Percentiles rank a stretch among this genome's conserved stretches.
These are phyloP conservation scores for Boletus speciosus DNA, from an alignment of 768 basidiomycete genomes.

Conservation along the genomic window DNA sequence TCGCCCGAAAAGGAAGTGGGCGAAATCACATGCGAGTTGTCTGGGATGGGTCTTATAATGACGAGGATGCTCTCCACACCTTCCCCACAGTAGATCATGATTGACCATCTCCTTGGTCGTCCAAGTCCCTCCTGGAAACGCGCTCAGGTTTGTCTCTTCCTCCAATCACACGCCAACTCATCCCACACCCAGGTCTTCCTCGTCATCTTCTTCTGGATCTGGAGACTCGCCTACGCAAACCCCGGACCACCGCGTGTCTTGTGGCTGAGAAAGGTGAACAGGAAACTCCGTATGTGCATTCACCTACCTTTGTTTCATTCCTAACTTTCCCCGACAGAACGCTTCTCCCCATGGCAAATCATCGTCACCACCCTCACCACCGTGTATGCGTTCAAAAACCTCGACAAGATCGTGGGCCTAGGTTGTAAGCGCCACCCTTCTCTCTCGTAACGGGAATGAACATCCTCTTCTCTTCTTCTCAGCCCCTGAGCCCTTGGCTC, in stretches of 20 bases:
- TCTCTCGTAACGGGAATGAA: background rate
- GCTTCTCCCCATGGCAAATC: conserved; percentile 96
- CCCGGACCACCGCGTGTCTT: conserved; percentile 63
- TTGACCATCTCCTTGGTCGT: conserved; percentile 87
- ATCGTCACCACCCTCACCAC: conserved; percentile 81
- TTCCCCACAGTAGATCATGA: conserved; percentile 51
- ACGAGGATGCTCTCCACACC: background rate
- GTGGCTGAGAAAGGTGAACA: conserved; percentile 59
- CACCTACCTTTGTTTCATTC: background rate
- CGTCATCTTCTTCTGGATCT: conserved; percentile 89
- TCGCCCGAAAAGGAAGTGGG: conserved; percentile 20
- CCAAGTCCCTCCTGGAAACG: conserved; percentile 91
- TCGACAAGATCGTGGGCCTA: conserved; percentile 82
- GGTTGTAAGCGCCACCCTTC: conserved; percentile 45
- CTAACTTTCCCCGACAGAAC: conserved; percentile 40
- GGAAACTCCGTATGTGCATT: conserved; percentile 49
- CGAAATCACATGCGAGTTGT: conserved; percentile 34
- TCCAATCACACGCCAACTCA: background rate
- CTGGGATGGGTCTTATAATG: conserved; percentile 3
- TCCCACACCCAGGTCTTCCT: conserved; percentile 65
- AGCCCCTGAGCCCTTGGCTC: conserved; percentile 93
- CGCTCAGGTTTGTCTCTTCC: conserved; percentile 52
- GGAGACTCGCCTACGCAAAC: conserved; percentile 67
- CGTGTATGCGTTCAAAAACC: conserved; percentile 78
- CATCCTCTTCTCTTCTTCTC: conserved; percentile 5